Conservation (phyloP, 495 filamentous ascomycete species). For the Penicillium fimorum region DNA sequence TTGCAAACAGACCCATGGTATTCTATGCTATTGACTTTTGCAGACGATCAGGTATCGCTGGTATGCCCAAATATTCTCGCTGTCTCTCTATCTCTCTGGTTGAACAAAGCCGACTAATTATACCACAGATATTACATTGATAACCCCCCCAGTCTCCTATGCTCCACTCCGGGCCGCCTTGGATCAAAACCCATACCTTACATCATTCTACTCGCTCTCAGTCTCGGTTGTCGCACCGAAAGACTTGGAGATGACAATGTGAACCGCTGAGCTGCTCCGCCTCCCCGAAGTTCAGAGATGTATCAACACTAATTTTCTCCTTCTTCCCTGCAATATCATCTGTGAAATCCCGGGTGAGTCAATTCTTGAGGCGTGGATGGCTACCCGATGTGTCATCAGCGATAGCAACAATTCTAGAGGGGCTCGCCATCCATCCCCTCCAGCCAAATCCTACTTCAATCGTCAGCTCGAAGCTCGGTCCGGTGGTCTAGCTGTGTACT, state of each 20-base stretch:
- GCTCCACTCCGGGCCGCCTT: conserved; percentile 72
- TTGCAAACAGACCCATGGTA: conserved; percentile 94
- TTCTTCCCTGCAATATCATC: conserved; percentile 89
- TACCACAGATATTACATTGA: conserved; percentile 71
- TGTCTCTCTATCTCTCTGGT: neutral
- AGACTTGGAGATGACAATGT: conserved; percentile 69
- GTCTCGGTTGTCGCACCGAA: conserved; percentile 72
- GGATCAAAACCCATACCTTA: conserved; percentile 81
- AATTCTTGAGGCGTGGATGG: conserved; percentile 88
- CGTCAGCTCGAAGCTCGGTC: conserved; percentile 56
- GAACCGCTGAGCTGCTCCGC: conserved; percentile 86
- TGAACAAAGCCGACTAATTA: neutral
- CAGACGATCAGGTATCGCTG: conserved; percentile 75
- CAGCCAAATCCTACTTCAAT: conserved; percentile 41
- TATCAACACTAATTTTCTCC: conserved; percentile 79
- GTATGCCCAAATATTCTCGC: conserved; percentile 40
- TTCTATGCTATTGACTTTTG: conserved; percentile 93
- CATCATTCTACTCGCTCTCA: conserved; percentile 71
- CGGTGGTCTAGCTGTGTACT: conserved; percentile 84
- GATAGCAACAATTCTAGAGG: conserved; percentile 31
- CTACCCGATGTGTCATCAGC: conserved; percentile 67
- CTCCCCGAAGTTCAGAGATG: conserved; percentile 66
- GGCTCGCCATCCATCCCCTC: conserved; percentile 29
- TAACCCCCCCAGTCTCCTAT: conserved; percentile 72
- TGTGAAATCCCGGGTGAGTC: conserved; percentile 82